These are phyloP conservation scores for Chrysanthemum makinoi DNA, from an alignment of 129 eudicot genomes.

Conservation along the genomic window DNA sequence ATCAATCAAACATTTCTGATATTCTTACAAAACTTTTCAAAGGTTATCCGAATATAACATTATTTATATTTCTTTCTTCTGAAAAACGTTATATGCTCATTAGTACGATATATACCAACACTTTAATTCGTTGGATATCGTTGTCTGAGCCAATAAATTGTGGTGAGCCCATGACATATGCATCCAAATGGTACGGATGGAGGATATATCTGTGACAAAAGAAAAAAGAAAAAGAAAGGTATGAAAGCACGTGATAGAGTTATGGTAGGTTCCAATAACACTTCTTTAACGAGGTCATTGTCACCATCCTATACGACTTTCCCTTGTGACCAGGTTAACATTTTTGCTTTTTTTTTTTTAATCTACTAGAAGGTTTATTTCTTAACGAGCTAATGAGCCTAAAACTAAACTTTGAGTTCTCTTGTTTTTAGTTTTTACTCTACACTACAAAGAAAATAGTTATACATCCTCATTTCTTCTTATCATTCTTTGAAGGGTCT, in stretches of 20 bases:
- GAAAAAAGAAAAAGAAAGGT: neutral
- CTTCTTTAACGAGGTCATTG: slow-evolving; percentile 25
- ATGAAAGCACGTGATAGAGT: slow-evolving; percentile 28
- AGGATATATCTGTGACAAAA: slow-evolving; percentile 6
- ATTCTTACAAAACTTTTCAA: too few relatives aligned
- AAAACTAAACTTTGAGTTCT: too few relatives aligned
- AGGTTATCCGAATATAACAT: too few relatives aligned
- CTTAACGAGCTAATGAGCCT: neutral
- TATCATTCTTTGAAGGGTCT: too few relatives aligned
- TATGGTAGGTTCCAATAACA: slow-evolving; percentile 19
- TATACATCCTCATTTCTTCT: too few relatives aligned
- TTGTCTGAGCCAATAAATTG: slow-evolving; percentile 15
- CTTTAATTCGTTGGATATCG: neutral
- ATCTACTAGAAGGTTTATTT: slow-evolving; percentile 10
- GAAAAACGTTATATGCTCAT: too few relatives aligned
- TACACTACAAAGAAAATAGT: too few relatives aligned
- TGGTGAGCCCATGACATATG: slow-evolving; percentile 7
- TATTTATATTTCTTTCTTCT: too few relatives aligned
- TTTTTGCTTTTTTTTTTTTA: slow-evolving; percentile 9
- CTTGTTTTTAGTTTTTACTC: too few relatives aligned
- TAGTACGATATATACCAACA: too few relatives aligned
- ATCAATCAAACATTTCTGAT: too few relatives aligned
- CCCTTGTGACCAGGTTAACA: slow-evolving; percentile 28
- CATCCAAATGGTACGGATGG: slow-evolving; percentile 29
- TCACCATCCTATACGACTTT: slow-evolving; percentile 18